Evolutionary conservation across 2,329 filamentous ascomycete genomes (phyloP), one percentile per base, ranked within the genome.

Genomic region (Aureobasidium sp.): DNA sequence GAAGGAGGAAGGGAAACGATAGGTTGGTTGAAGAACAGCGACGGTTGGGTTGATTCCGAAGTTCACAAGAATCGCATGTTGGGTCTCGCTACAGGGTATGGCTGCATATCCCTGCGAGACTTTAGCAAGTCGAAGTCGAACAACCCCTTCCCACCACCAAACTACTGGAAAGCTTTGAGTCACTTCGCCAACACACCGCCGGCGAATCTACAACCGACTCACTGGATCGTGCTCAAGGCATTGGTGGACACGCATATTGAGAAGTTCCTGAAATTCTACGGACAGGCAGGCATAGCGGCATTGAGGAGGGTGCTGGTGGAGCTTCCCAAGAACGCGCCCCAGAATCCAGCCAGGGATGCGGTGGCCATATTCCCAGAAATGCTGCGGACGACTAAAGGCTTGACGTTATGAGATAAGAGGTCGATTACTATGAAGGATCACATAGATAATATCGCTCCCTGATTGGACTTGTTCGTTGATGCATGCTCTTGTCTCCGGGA

Each of bases 161-260:
- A 92, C 62, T 97, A 94, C 78, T 99, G 94, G 94, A 82, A 80
- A 41, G 82, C 88, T 0, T 78, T 97, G 62, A 85, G 90, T 0
- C 81, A 81, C 47, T 89, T 97, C 41, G 78, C 92, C 70, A 91
- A 91, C 71, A 88, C 90, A 0, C 87, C 90, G 0, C 70, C 84
- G 22, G 70, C 77, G 1, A 73, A 79, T 39, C 71, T 77, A 12
- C 75, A 75, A 45, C 72, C 79, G 37, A 80, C 80, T 45, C 81
- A 82, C 53, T 76, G 75, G 58, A 68, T 75, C 25, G 75, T 79
- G 14, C 69, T 87, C 31, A 79, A 84, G 67, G 78, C 77, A 41
- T 77, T 85, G 65, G 72, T 84, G 7, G 76, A 81, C 56, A 84
- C 87, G 27, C 88, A 88, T 64, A 87, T 90, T 65, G 81, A 85